These are phyloP conservation scores for Candida tropicalis DNA, from an alignment of 1,139 yeast genomes.

Conservation along the genomic window DNA sequence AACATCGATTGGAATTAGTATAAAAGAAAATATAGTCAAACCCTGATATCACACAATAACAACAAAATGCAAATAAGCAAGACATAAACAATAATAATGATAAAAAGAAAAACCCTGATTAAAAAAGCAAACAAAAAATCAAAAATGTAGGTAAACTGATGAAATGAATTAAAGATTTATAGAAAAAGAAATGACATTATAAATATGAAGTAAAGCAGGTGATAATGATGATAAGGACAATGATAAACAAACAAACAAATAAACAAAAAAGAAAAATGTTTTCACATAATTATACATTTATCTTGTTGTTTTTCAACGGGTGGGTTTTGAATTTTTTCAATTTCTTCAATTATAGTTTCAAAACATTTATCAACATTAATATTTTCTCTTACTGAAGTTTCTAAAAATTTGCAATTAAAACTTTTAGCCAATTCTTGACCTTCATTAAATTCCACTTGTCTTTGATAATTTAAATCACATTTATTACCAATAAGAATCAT, in stretches of 20 bases:
- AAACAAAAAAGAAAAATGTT: not conserved
- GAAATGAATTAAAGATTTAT: no score
- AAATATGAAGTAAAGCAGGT: not conserved
- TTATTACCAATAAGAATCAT: conserved; percentile 86
- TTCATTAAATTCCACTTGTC: conserved; percentile 67
- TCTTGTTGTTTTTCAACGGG: conserved; percentile 37
- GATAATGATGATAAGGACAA: not conserved
- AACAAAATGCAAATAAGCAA: not conserved
- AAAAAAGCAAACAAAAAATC: not conserved
- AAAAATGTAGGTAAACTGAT: no score
- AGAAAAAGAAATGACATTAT: not conserved
- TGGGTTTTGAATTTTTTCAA: conserved; percentile 64
- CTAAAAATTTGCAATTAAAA: conserved; percentile 70
- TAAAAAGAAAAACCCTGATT: not conserved
- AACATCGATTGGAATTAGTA: no score
- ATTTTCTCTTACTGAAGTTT: conserved; percentile 81
- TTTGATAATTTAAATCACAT: conserved; percentile 64
- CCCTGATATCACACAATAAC: conserved; percentile 1
- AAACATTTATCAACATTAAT: conserved; percentile 68
- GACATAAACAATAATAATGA: not conserved
- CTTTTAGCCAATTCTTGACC: conserved; percentile 65
- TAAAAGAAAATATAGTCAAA: no score
- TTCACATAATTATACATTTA: conserved; percentile 40
- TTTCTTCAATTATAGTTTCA: conserved; percentile 66
- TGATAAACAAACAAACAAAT: not conserved